Evolutionary conservation across 108 stramenopile species (phyloP).

Genomic region (Cyclotella distinguenda): DNA sequence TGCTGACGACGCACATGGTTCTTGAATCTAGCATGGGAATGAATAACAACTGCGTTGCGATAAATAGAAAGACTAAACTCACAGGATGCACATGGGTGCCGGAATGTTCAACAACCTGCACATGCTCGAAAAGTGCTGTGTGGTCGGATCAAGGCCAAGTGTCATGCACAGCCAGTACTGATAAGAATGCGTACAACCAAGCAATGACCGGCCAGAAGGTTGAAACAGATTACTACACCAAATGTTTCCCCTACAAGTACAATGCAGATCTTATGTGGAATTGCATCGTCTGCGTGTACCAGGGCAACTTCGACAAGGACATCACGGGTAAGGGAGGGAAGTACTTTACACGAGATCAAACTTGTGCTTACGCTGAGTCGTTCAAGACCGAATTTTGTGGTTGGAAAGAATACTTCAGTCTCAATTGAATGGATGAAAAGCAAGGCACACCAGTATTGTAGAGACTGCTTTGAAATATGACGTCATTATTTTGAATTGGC

Average conservation of each 20-base stretch:
- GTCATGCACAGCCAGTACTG: conserved; percentile 8
- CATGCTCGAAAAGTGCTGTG: conserved; percentile 1
- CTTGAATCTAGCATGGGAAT: conserved; percentile 4
- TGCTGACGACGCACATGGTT: conserved; percentile 11
- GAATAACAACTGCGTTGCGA: background rate
- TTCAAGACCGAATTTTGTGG: conserved; percentile 7
- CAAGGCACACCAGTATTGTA: too few species aligned
- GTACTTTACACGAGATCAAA: conserved; percentile 3
- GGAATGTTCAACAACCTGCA: background rate
- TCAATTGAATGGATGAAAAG: too few species aligned
- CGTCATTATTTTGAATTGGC: too few species aligned
- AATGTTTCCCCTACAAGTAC: conserved; percentile 1
- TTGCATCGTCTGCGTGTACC: conserved; percentile 9
- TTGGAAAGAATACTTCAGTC: conserved; percentile 14
- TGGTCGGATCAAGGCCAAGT: conserved; percentile 2
- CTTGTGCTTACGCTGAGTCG: conserved; percentile 8
- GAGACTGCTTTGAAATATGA: too few species aligned
- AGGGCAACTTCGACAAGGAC: conserved; percentile 9
- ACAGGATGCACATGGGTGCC: conserved; percentile 5
- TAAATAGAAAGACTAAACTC: background rate
- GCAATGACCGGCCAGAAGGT: background rate
- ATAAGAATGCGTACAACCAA: conserved; percentile 12
- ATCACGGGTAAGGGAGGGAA: background rate
- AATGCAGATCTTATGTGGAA: conserved; percentile 10
- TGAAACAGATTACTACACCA: background rate